Percentiles rank a stretch among this genome's conserved stretches.
phyloP scores from a whole-genome alignment of 495 filamentous ascomycete species.

The Cryomyces antarcticus region DNA sequence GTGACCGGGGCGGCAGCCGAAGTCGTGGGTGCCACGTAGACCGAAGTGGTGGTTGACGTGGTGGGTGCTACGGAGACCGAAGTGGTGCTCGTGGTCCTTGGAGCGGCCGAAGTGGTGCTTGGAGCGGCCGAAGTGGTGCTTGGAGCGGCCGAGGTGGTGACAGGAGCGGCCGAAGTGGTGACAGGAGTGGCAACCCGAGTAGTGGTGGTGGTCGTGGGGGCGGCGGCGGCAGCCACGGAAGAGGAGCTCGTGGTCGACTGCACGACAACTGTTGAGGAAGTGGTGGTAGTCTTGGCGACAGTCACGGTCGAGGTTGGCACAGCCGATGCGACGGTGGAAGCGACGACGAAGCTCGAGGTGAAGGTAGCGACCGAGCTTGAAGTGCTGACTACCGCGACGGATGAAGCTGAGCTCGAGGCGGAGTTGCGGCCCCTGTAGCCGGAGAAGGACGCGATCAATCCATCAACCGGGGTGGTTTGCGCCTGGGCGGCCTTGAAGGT shows the following conservation, averaged over 20 bases:
- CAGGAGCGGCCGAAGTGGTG: slow-evolving; percentile 2
- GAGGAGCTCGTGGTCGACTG: not conserved
- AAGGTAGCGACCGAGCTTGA: not conserved
- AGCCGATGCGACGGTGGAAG: not conserved
- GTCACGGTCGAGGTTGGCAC: not conserved
- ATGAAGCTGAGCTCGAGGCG: slow-evolving; percentile 1
- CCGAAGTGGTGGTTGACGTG: slow-evolving; percentile 1
- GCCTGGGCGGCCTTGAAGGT: not conserved
- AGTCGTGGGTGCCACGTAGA: slow-evolving; percentile 1
- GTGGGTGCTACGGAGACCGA: slow-evolving; percentile 1
- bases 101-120: not conserved
- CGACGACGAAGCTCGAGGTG: not conserved
- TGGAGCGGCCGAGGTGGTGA: slow-evolving; percentile 2
- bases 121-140: slow-evolving; percentile 2
- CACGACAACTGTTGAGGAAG: slow-evolving; percentile 4
- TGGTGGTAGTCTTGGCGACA: not conserved
- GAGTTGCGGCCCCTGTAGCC: not conserved
- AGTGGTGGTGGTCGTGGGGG: not conserved
- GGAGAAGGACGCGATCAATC: not conserved
- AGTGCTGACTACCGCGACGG: not conserved
- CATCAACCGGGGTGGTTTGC: not conserved
- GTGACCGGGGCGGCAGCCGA: not conserved
- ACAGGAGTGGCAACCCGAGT: not conserved
- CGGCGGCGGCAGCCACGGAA: not conserved
- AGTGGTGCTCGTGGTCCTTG: not conserved